These are phyloP conservation scores for Pythium scleroteichum DNA, from an alignment of 352 stramenopile species.

Conservation along the genomic window DNA sequence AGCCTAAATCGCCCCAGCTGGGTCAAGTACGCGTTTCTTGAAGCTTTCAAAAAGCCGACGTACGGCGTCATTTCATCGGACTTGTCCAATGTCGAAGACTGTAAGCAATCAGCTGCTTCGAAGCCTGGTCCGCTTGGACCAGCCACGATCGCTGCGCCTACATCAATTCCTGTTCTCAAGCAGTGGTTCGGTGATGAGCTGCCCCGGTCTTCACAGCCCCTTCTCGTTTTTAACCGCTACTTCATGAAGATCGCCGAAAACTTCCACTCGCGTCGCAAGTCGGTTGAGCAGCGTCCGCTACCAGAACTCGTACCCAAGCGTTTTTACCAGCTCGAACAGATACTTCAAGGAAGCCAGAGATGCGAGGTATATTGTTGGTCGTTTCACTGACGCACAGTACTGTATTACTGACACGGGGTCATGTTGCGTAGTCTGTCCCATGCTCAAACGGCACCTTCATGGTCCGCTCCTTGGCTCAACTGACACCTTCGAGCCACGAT, in stretches of 20 bases:
- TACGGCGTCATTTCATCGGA: constrained; percentile 77
- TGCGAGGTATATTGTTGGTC: constrained; percentile 62
- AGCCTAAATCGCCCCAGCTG: constrained; percentile 55
- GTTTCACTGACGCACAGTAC: neutral
- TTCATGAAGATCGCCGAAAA: constrained; percentile 76
- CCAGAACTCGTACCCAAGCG: constrained; percentile 66
- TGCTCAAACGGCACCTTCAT: constrained; percentile 81
- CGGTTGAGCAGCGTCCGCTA: constrained; percentile 48
- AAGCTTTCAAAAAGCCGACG: constrained; percentile 61
- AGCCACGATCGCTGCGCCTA: constrained; percentile 3
- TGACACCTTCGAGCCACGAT: constrained; percentile 55
- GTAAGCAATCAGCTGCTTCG: neutral
- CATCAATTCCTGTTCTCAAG: constrained; percentile 24
- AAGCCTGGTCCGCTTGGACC: neutral
- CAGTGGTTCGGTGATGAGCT: constrained; percentile 67
- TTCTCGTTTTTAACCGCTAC: constrained; percentile 67
- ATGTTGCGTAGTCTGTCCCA: constrained; percentile 55
- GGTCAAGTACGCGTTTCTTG: constrained; percentile 81
- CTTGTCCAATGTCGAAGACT: constrained; percentile 30
- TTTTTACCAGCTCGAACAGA: constrained; percentile 64
- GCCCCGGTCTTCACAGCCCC: constrained; percentile 61
- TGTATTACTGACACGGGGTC: constrained; percentile 2
- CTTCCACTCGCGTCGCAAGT: constrained; percentile 62
- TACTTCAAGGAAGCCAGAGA: constrained; percentile 70
- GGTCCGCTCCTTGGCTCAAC: constrained; percentile 67